Evolutionary conservation across 78 protist genomes (phyloP), one percentile per base, ranked within the genome.

Genomic region (Dictyostelium intermedium): DNA sequence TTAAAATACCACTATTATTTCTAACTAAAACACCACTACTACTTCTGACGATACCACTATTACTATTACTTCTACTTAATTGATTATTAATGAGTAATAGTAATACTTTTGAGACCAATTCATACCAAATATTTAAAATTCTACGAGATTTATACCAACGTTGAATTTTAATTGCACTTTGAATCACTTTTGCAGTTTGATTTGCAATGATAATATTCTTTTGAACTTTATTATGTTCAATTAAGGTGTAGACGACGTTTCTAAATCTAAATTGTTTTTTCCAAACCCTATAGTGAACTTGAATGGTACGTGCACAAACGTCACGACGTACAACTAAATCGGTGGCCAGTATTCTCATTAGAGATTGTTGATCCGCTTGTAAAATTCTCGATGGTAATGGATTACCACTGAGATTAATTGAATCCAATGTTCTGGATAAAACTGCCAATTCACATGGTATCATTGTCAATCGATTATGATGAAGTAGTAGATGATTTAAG

Each of bases 201-300:
- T 80, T 89, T 7, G 86, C 82, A 13, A 69, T 20, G 1, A 45
- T 27, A 3, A 80, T 32, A 30, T 63, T 78, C 34, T 70, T 60
- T 35, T 78, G 61, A 5, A 30, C 34, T 18, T 76, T 61, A 39
- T 63, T 18, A 2, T 43, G 20, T n/a, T 89, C 84, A 2, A 80
- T 47, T 2, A 89, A 25, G 23, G 50, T 11, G 8, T 41, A 34
- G 1, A 89, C 93, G 1, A 89, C 80, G 20, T 20, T 45, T 9
- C 86, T 37, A 23, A 89, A 89, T 43, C 86, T 23, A 32, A 39
- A 89, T 25, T 89, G 87, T 45, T 69, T 78, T n/a, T 80, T 78
- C 85, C 85, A 89, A 30, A 83, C 86, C 39, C 72, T 32, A 63
- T 80, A 89, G 13, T 89, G 93, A n/a, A 80, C 13, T 39, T 89